Percentiles rank a stretch among this genome's conserved stretches.
Evolutionary conservation across 805 yeast genomes (phyloP).

Genomic region (Candida odintsovae): DNA sequence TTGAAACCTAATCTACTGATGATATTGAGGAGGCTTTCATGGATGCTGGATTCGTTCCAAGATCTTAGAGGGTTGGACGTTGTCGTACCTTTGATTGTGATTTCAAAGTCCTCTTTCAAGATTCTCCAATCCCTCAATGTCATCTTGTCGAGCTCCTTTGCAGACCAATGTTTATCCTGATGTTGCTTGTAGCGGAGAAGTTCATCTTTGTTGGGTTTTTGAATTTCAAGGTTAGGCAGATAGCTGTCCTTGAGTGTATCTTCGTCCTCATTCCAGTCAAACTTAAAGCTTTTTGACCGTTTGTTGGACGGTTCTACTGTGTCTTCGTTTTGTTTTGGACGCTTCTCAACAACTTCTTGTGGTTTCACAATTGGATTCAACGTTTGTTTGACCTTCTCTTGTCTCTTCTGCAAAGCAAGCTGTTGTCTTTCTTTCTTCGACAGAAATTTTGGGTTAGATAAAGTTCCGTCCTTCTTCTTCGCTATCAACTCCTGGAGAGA

Average conservation of each 20-base stretch:
- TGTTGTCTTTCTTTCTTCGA: constrained; percentile 40
- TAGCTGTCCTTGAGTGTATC: constrained; percentile 43
- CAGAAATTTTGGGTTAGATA: constrained; percentile 36
- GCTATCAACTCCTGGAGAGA: constrained; percentile 32
- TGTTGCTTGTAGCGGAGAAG: background rate
- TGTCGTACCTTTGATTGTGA: constrained; percentile 43
- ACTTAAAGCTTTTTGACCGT: constrained; percentile 42
- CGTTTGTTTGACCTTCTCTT: constrained; percentile 6
- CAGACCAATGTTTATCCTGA: constrained; percentile 51
- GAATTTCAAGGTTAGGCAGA: background rate
- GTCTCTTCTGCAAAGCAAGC: constrained; percentile 12
- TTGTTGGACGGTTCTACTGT: background rate
- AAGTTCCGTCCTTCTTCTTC: constrained; percentile 13
- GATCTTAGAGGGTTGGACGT: constrained; percentile 54
- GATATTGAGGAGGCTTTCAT: constrained; percentile 33
- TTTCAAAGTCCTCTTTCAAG: constrained; percentile 69
- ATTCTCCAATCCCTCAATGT: constrained; percentile 85
- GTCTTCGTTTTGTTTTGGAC: background rate
- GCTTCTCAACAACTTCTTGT: constrained; percentile 1
- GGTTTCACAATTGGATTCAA: background rate
- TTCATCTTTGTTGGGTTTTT: background rate
- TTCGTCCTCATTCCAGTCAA: constrained; percentile 65
- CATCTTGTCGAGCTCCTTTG: constrained; percentile 63
- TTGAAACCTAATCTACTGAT: constrained; percentile 39
- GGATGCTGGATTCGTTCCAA: constrained; percentile 65